Evolutionary conservation across 2,329 filamentous ascomycete species (phyloP).

Genomic region (Cladophialophora psammophila): DNA sequence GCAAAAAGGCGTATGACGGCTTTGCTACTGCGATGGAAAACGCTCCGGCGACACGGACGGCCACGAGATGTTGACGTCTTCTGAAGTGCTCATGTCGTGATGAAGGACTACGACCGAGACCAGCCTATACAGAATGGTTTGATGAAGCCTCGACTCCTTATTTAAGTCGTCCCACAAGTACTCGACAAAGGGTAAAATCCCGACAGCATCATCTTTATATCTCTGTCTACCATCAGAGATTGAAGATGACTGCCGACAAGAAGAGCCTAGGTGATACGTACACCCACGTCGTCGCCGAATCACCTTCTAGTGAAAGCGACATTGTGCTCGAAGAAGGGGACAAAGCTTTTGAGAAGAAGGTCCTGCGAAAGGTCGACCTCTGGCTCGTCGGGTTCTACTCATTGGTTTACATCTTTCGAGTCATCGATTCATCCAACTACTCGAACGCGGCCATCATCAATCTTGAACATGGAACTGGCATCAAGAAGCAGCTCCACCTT

Average conservation of each 20-base stretch:
- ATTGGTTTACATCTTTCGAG: conserved; percentile 36
- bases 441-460: conserved; percentile 39
- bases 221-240: not conserved
- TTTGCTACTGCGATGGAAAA: not conserved
- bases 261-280: conserved; percentile 18
- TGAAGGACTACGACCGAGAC: not conserved
- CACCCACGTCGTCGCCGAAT: conserved; percentile 11
- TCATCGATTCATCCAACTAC: conserved; percentile 39
- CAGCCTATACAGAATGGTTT: not conserved
- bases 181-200: not conserved
- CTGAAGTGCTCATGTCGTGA: not conserved
- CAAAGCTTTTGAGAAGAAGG: conserved; percentile 40
- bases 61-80: conserved; percentile 1
- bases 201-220: not conserved
- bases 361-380: conserved; percentile 27
- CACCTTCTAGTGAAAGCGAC: not conserved
- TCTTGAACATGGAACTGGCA: conserved; percentile 35
- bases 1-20: not conserved
- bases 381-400: conserved; percentile 39
- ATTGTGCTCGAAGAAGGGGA: conserved; percentile 1
- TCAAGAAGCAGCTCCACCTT: conserved; percentile 33
- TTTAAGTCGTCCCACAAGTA: not conserved
- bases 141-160: not conserved
- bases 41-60: not conserved
- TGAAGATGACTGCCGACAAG: conserved; percentile 16